Base-by-base conservation (phyloP, 1,139 yeast genomes). In the Yamadazyma diospyri region DNA sequence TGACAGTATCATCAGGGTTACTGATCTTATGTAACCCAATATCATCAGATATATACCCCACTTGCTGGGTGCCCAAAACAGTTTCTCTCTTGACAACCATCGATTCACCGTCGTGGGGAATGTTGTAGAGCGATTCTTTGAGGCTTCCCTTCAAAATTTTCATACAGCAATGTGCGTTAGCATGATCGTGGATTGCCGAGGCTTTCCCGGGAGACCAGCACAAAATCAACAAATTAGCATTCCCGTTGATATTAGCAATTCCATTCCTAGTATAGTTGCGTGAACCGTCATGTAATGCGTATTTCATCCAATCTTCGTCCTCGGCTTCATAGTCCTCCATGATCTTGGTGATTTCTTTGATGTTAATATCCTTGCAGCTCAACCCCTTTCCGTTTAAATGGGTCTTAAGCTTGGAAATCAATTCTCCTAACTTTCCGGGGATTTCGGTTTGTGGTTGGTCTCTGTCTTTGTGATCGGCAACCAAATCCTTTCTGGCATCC, bases 151-250 rank as follows among this genome's bases (percentile, higher is more conserved):
- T 65, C 37, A 82, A 60, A 26, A 82, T 63, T 57, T 82, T 82
- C 74, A 76, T 74, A 42, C 76, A 71, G 47, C 81, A 76, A 52
- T 83, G 89, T 12, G 89, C 88, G 38, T 76, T 70, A 20, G 89
- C 86, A 47, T 82, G 92, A 55, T 81, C 88, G 51, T 83, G 92
- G 40, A 82, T 78, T 30, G 79, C 72, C 25, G 85, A 77, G 16
- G 78, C 66, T 47, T 69, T 67, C n/a, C 76, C 76, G 0, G 88
- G 88, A 36, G 73, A 70, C 92, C 92, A 83, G 18, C 81, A 87
- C 34, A 82, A 57, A 11, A 82, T 59, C 31, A 83, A 64, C 41
- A 82, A 60, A 50, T 81, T 81, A 30, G 87, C 89, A 55, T 80
- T 79, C 20, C 75, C 72, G 52, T 79, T 78, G 50, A 80, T 73